Conservation (phyloP, 139 green algal genomes). For the Haematococcus lacustris region DNA sequence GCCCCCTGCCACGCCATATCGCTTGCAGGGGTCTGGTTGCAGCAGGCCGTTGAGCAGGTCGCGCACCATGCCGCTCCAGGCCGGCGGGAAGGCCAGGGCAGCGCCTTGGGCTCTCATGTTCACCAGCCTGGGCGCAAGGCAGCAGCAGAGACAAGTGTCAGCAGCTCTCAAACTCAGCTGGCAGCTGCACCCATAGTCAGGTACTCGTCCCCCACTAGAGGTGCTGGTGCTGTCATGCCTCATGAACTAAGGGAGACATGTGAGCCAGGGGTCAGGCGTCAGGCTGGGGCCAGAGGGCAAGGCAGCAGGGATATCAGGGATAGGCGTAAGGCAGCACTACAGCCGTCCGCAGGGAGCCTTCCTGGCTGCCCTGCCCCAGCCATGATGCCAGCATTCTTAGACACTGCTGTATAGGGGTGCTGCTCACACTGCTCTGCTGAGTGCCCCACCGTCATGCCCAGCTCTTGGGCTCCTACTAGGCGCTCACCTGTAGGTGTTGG, state of each 20-base stretch:
- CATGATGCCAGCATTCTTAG: not conserved
- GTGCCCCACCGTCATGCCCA: too few species aligned
- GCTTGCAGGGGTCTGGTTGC: not conserved
- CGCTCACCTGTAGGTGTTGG: conserved; percentile 43
- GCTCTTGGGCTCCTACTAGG: not conserved
- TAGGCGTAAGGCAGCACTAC: too few species aligned
- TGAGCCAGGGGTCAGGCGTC: not conserved
- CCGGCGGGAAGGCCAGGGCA: not conserved
- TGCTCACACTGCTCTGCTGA: not conserved
- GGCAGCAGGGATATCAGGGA: not conserved
- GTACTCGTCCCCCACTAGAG: too few species aligned
- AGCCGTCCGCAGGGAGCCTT: too few species aligned
- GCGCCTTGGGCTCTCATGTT: not conserved
- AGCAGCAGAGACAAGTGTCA: not conserved
- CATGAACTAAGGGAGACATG: not conserved
- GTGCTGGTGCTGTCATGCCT: too few species aligned
- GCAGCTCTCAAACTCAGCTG: not conserved
- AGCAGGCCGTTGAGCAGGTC: not conserved
- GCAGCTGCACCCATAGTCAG: not conserved
- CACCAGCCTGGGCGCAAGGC: not conserved
- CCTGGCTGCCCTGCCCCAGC: not conserved
- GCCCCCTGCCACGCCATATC: not conserved
- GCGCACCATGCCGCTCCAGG: not conserved
- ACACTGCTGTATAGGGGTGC: not conserved
- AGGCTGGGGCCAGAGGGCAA: not conserved